Evolutionary conservation across 345 rosid genomes (phyloP).

Genomic region (Dipteronia sinensis): DNA sequence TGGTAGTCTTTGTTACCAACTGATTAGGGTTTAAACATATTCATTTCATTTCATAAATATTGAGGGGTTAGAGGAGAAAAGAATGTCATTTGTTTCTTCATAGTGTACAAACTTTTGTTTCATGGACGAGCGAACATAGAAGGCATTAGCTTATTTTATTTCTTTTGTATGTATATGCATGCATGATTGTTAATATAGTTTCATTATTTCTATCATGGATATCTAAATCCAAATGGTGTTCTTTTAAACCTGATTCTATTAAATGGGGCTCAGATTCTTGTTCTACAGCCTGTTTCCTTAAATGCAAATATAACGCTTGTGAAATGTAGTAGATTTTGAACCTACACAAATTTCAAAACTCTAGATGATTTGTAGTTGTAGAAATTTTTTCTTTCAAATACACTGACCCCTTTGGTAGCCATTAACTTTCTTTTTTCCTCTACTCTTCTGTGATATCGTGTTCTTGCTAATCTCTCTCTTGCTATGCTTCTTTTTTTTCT

Average conservation of each 20-base stretch:
- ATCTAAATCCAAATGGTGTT: not conserved
- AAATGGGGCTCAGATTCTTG: not conserved
- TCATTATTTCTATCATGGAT: not conserved
- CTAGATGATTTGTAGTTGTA: not conserved
- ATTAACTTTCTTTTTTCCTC: not conserved
- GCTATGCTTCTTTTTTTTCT: conserved; percentile 1
- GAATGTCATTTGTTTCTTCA: not conserved
- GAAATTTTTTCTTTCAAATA: not conserved
- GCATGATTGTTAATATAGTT: not conserved
- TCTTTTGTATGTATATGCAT: not conserved
- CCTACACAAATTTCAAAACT: not conserved
- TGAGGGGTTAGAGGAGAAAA: not conserved
- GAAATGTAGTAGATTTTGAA: not conserved
- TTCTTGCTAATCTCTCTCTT: conserved; percentile 15
- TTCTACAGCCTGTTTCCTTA: not conserved
- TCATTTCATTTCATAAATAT: conserved; percentile 1
- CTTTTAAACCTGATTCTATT: not conserved
- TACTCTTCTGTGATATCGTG: conserved; percentile 5
- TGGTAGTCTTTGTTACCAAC: not conserved
- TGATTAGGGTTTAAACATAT: not conserved
- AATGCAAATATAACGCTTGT: not conserved
- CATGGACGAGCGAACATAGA: not conserved
- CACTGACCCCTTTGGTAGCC: not conserved
- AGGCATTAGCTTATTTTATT: not conserved
- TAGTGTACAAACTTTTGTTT: not conserved